Evolutionary conservation across 768 basidiomycete genomes (phyloP).

Genomic region (Grammothele lineata): DNA sequence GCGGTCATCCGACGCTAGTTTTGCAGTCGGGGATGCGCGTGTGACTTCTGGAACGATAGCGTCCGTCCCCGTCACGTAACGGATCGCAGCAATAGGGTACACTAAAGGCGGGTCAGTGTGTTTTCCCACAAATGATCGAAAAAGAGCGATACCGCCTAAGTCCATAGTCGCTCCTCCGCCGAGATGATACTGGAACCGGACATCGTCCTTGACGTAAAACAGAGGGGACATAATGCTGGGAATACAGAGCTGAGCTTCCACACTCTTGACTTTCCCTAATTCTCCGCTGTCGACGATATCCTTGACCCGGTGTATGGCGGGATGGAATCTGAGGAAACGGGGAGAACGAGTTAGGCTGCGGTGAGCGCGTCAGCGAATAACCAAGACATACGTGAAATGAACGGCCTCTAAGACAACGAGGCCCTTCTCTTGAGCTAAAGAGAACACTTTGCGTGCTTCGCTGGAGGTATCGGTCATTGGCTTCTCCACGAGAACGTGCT

Average conservation of each 20-base stretch:
- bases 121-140: not conserved
- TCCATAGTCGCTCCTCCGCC: slow-evolving; percentile 64
- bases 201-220: slow-evolving; percentile 32
- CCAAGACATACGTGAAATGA: slow-evolving; percentile 21
- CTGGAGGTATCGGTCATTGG: slow-evolving; percentile 26
- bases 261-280: slow-evolving; percentile 46
- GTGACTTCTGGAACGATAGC: slow-evolving; percentile 6
- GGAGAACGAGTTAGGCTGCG: too few species aligned
- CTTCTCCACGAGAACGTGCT: slow-evolving; percentile 34
- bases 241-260: slow-evolving; percentile 33
- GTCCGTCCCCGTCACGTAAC: slow-evolving; percentile 14
- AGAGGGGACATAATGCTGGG: slow-evolving; percentile 24
- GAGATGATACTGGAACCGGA: slow-evolving; percentile 48
- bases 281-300: slow-evolving; percentile 51
- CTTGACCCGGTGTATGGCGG: slow-evolving; percentile 49
- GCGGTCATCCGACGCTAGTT: not conserved
- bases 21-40: slow-evolving; percentile 6
- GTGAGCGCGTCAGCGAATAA: too few species aligned
- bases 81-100: slow-evolving; percentile 28
- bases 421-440: slow-evolving; percentile 20
- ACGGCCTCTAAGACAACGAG: slow-evolving; percentile 28
- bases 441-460: slow-evolving; percentile 23
- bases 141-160: slow-evolving; percentile 52
- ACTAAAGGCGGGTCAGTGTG: slow-evolving; percentile 25
- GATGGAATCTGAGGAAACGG: slow-evolving; percentile 58